Evolutionary conservation across 1,284 basidiomycete species (phyloP).

Genomic region (Trametes sp.): DNA sequence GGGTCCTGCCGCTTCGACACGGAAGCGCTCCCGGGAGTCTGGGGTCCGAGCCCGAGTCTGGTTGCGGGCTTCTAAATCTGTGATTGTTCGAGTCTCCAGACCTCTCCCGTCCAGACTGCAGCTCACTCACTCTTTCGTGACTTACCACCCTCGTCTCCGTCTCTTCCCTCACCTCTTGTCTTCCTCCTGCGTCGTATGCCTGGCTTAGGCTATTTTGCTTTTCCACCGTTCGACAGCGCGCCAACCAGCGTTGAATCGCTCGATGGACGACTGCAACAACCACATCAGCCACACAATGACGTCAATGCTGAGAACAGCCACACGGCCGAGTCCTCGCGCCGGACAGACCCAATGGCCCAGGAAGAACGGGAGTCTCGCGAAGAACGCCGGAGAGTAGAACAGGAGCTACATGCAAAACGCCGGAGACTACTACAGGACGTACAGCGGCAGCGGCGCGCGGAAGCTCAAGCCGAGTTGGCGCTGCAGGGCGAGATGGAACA

Average conservation of each 20-base stretch:
- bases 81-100: too few relatives aligned
- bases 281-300: background rate
- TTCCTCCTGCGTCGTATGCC: too few relatives aligned
- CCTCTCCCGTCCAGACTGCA: background rate
- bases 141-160: too few relatives aligned
- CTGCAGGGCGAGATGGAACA: slow-evolving; percentile 60
- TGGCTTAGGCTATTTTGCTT: slow-evolving; percentile 22
- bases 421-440: too few relatives aligned
- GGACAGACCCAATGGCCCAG: slow-evolving; percentile 11
- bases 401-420: too few relatives aligned
- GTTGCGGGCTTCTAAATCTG: slow-evolving; percentile 14
- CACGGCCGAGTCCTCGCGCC: background rate
- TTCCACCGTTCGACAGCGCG: slow-evolving; percentile 15
- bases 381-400: too few relatives aligned
- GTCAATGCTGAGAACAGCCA: background rate
- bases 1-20: background rate
- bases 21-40: background rate
- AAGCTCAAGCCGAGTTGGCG: slow-evolving; percentile 42
- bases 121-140: background rate
- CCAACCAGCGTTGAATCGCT: background rate
- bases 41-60: slow-evolving; percentile 16
- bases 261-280: too few relatives aligned
- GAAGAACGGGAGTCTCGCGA: slow-evolving; percentile 25
- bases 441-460: slow-evolving; percentile 34
- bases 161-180: too few relatives aligned